Conservation (phyloP, 75 land plant genomes). For the Adiantum capillusveneris region DNA sequence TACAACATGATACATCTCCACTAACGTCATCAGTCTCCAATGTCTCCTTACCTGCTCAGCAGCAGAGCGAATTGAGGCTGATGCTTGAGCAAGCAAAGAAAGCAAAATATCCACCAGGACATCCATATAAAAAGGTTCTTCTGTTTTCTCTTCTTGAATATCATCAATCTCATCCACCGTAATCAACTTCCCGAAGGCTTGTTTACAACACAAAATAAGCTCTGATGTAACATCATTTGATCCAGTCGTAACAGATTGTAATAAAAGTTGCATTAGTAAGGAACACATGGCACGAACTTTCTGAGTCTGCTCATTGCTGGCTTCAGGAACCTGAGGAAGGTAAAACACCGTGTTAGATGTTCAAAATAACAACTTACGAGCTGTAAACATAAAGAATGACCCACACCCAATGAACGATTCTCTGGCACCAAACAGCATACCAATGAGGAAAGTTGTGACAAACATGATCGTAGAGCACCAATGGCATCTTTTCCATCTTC, state of each 20-base stretch:
- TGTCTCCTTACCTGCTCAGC: conserved; percentile 87
- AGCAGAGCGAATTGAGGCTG: conserved; percentile 61
- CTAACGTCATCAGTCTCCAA: no score
- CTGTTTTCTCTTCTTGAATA: conserved; percentile 37
- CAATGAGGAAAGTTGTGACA: conserved; percentile 39
- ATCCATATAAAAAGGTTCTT: conserved; percentile 53
- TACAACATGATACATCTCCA: no score
- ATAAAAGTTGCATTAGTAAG: conserved; percentile 67
- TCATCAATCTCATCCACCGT: conserved; percentile 28
- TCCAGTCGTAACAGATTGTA: conserved; percentile 59
- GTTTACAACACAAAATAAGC: conserved; percentile 73
- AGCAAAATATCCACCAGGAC: conserved; percentile 87
- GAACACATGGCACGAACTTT: conserved; percentile 67
- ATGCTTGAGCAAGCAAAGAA: conserved; percentile 68
- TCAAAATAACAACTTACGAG: no score
- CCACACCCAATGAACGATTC: no score
- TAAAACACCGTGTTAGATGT: no score
- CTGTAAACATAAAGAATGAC: no score
- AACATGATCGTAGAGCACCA: conserved; percentile 38
- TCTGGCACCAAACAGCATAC: no score
- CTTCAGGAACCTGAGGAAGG: no score
- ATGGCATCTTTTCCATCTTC: conserved; percentile 59
- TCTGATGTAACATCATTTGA: conserved; percentile 61
- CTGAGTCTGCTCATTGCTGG: conserved; percentile 10
- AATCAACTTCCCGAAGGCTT: conserved; percentile 46